Evolutionary conservation across 345 rosid species (phyloP).

Genomic region (Microthlaspi erraticum): DNA sequence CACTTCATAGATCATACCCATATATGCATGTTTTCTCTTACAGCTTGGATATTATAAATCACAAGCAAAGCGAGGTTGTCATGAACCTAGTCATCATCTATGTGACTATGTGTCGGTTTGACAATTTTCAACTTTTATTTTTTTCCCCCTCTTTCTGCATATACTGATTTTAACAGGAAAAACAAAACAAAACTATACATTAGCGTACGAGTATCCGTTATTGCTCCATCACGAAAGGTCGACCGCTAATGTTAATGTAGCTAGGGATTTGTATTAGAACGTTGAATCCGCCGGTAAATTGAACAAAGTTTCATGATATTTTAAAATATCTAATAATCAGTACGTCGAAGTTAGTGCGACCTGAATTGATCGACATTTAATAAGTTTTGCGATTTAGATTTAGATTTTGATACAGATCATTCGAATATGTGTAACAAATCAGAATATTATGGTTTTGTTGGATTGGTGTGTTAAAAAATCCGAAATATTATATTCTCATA

Average conservation of each 20-base stretch:
- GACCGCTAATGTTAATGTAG: not conserved
- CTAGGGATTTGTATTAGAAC: not conserved
- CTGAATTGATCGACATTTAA: no score
- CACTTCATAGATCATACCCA: not conserved
- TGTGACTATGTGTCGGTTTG: conserved; percentile 13
- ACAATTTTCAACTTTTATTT: not conserved
- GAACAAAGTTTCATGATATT: not conserved
- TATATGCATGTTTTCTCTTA: conserved; percentile 7
- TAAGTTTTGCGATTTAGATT: no score
- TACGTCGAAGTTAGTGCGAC: no score
- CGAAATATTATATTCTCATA: no score
- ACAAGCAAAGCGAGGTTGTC: conserved; percentile 17
- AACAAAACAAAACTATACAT: no score
- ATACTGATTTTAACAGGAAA: not conserved
- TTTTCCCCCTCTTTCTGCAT: not conserved
- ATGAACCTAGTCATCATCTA: conserved; percentile 14
- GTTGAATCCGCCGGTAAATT: not conserved
- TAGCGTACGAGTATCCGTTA: not conserved
- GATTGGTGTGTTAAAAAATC: no score
- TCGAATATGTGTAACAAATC: no score
- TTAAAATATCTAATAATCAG: no score
- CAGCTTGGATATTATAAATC: conserved; percentile 11
- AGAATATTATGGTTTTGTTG: no score
- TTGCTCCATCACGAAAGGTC: not conserved
- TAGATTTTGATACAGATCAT: no score